Percentiles rank a stretch among this genome's conserved stretches.
phyloP scores from a whole-genome alignment of 2,329 filamentous ascomycete genomes.

The Daldinia sp. region DNA sequence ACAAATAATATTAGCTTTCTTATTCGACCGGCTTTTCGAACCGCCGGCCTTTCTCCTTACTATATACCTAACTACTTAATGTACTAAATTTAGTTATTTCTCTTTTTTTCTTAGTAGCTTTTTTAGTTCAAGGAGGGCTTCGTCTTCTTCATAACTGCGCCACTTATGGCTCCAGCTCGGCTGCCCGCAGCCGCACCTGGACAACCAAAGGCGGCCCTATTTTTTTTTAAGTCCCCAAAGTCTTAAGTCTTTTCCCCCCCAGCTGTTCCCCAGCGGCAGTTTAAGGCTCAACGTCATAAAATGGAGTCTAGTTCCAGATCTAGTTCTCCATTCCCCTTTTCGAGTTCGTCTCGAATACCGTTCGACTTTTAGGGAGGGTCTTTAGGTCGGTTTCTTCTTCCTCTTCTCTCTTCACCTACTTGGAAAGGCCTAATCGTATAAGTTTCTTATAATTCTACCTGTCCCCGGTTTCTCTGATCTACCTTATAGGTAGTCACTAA shows the following conservation, averaged over 20 bases:
- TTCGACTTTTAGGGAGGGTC: constrained; percentile 22
- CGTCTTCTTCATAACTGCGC: constrained; percentile 25
- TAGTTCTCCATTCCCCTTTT: constrained; percentile 31
- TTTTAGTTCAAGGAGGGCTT: constrained; percentile 1
- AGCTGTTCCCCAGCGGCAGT: constrained; percentile 29
- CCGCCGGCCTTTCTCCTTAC: neutral
- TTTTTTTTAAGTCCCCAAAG: constrained; percentile 5
- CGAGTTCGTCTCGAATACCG: constrained; percentile 31
- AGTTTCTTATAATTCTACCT: constrained; percentile 17
- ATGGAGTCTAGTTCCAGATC: constrained; percentile 19
- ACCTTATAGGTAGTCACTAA: neutral
- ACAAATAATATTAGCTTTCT: neutral
- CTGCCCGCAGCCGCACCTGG: constrained; percentile 33
- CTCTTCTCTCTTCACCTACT: constrained; percentile 7
- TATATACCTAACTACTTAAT: too few species aligned
- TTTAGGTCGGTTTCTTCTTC: constrained; percentile 23
- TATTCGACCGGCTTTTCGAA: constrained; percentile 12
- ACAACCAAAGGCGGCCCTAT: neutral
- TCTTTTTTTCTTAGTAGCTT: constrained; percentile 6
- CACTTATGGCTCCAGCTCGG: constrained; percentile 30
- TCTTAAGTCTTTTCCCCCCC: neutral
- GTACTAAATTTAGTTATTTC: constrained; percentile 11
- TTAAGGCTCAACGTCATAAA: constrained; percentile 37
- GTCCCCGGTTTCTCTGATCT: constrained; percentile 9
- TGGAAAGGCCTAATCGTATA: constrained; percentile 23